Conservation (phyloP, 148 eudicot genomes). For the Amaranthus palmeri region DNA sequence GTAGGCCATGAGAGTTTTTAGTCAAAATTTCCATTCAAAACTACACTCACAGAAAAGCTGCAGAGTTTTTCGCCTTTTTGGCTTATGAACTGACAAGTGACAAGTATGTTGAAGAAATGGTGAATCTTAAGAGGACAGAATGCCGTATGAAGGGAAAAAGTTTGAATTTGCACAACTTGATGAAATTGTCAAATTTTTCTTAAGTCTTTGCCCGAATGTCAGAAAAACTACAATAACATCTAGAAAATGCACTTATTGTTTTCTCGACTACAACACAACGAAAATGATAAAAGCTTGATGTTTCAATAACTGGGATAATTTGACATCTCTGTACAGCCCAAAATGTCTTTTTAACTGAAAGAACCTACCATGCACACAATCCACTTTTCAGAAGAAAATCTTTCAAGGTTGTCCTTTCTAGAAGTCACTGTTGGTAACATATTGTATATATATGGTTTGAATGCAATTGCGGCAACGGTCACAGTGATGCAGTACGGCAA, state of each 20-base stretch:
- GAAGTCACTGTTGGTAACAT: neutral
- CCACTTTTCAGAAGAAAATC: neutral
- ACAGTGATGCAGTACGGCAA: too few relatives aligned
- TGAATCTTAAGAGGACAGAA: neutral
- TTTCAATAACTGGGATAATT: neutral
- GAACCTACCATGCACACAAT: neutral
- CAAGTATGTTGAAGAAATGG: neutral
- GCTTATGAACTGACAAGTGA: neutral
- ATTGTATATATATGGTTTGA: too few relatives aligned
- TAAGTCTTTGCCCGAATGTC: neutral
- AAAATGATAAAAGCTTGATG: neutral
- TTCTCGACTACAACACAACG: neutral
- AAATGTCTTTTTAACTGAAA: neutral
- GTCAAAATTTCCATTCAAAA: neutral
- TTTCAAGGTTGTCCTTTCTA: neutral
- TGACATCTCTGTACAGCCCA: neutral
- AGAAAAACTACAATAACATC: neutral
- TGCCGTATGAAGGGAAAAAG: neutral
- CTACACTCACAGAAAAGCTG: neutral
- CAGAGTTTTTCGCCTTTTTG: too few relatives aligned
- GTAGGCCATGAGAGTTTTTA: conserved; percentile 5
- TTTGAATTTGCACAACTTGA: neutral
- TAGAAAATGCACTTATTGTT: neutral
- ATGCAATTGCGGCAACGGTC: too few relatives aligned
- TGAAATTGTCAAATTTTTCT: neutral